Evolutionary conservation across 768 basidiomycete genomes (phyloP).

Genomic region (Flagelloscypha sp.): DNA sequence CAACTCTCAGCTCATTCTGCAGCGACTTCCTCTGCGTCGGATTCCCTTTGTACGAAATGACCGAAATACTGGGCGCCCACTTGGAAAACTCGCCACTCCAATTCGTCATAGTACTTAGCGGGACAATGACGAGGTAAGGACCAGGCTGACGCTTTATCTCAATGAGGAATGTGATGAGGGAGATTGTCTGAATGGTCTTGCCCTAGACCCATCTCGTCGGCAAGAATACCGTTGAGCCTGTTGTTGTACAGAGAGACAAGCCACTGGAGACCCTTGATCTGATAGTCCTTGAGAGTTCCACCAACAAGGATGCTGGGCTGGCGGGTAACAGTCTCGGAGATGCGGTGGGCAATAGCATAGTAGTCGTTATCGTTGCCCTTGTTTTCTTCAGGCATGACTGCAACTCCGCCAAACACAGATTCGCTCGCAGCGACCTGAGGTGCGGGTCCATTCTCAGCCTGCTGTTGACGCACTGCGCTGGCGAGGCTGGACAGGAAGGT

Average conservation of each 20-base stretch:
- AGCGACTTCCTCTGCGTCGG: constrained; percentile 72
- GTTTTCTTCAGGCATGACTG: constrained; percentile 40
- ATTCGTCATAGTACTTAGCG: constrained; percentile 93
- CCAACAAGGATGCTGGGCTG: constrained; percentile 75
- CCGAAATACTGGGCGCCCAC: constrained; percentile 82
- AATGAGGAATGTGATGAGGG: constrained; percentile 90
- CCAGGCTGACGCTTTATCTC: constrained; percentile 87
- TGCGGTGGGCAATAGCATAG: constrained; percentile 89
- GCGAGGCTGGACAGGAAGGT: constrained; percentile 91
- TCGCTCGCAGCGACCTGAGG: constrained; percentile 56
- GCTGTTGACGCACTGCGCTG: constrained; percentile 88
- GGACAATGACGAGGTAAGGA: constrained; percentile 92
- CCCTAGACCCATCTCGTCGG: constrained; percentile 98
- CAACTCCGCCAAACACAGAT: too few species aligned
- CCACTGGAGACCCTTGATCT: constrained; percentile 93
- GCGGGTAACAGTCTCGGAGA: constrained; percentile 73
- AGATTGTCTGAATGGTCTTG: constrained; percentile 93
- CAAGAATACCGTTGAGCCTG: constrained; percentile 87
- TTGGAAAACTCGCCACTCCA: constrained; percentile 97
- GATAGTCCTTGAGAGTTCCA: constrained; percentile 90
- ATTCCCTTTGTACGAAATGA: constrained; percentile 87
- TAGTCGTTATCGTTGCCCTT: constrained; percentile 88
- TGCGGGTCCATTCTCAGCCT: constrained; percentile 53
- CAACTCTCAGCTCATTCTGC: constrained; percentile 67
- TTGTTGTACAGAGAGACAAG: constrained; percentile 99